phyloP scores from a whole-genome alignment of 1,139 yeast genomes.

The Wickerhamiella pararugosa region DNA sequence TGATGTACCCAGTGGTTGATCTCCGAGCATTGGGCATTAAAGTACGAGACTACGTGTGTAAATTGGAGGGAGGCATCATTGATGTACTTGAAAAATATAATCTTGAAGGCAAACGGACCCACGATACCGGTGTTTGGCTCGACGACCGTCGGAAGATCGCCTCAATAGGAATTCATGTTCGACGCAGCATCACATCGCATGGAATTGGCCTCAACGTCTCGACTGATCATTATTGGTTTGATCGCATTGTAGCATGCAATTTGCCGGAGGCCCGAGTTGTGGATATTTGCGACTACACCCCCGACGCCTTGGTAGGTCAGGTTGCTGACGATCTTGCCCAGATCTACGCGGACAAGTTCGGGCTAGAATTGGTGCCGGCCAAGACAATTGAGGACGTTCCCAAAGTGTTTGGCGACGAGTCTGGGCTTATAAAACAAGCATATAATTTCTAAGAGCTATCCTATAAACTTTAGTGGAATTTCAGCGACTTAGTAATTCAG shows the following conservation, averaged over 20 bases:
- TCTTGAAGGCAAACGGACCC: conserved; percentile 39
- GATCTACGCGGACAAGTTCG: conserved; percentile 39
- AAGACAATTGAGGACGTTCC: neutral
- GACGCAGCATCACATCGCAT: conserved; percentile 74
- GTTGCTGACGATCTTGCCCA: conserved; percentile 33
- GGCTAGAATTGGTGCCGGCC: conserved; percentile 16
- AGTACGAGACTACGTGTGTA: conserved; percentile 62
- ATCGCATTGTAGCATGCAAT: conserved; percentile 74
- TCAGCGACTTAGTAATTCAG: too few species aligned
- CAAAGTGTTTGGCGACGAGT: too few species aligned
- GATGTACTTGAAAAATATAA: conserved; percentile 33
- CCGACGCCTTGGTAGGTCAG: conserved; percentile 12
- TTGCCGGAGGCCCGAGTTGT: conserved; percentile 47
- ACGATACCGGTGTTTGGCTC: conserved; percentile 77
- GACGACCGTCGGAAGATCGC: conserved; percentile 53
- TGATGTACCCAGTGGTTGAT: conserved; percentile 71
- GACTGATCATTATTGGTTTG: conserved; percentile 60
- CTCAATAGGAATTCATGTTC: conserved; percentile 78
- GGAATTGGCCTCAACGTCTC: conserved; percentile 72
- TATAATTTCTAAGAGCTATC: too few species aligned
- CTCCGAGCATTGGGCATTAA: conserved; percentile 46
- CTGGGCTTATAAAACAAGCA: too few species aligned
- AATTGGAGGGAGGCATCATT: conserved; percentile 51
- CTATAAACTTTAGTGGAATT: too few species aligned
- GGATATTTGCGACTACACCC: conserved; percentile 27